Evolutionary conservation across 2,329 filamentous ascomycete species (phyloP).

Genomic region (Pseudocercospora macadamiae): DNA sequence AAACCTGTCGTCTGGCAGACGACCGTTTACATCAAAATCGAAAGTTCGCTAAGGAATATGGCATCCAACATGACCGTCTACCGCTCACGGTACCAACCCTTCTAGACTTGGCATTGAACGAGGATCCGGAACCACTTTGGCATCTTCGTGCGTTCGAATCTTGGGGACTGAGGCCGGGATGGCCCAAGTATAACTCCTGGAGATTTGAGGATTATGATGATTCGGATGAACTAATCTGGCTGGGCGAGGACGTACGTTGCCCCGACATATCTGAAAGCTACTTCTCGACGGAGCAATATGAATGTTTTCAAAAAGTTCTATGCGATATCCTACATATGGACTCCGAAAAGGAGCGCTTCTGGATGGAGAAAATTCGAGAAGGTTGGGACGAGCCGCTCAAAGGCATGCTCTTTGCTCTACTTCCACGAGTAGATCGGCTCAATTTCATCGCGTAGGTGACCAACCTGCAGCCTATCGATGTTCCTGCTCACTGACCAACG

Average conservation of each 20-base stretch:
- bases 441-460: conserved; percentile 18
- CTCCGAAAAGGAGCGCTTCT: neutral
- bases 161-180: conserved; percentile 17
- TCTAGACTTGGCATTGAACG: conserved; percentile 4
- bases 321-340: conserved; percentile 12
- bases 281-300: conserved; percentile 12
- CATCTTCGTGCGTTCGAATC: conserved; percentile 20
- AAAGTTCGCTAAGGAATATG: neutral
- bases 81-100: conserved; percentile 7
- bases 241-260: conserved; percentile 9
- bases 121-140: conserved; percentile 17
- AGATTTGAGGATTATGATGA: neutral
- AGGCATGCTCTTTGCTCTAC: conserved; percentile 20
- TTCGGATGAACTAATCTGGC: conserved; percentile 3
- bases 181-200: conserved; percentile 15
- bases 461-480: too few relatives aligned
- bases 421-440: conserved; percentile 17
- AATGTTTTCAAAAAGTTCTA: conserved; percentile 12
- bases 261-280: neutral
- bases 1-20: neutral
- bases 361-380: conserved; percentile 13
- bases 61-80: conserved; percentile 8
- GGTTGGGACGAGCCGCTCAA: conserved; percentile 25
- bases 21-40: neutral
- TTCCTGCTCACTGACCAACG: neutral